Percentiles rank a stretch among this genome's conserved stretches.
These are phyloP conservation scores for Kazachstania psychrophila DNA, from an alignment of 805 yeast species.

Conservation along the genomic window DNA sequence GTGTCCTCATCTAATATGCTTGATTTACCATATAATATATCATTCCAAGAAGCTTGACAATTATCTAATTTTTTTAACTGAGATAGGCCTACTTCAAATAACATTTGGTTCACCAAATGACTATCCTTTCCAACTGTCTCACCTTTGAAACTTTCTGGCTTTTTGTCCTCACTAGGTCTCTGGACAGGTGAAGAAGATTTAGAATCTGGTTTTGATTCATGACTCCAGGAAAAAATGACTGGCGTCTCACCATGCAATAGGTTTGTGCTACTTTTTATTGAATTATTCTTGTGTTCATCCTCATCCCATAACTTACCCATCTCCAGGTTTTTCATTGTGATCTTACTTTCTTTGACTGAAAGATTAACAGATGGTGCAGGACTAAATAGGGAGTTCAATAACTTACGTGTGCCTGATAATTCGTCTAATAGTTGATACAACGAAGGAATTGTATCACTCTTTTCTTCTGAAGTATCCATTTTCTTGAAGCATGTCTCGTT, in stretches of 20 bases:
- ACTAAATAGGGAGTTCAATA: constrained; percentile 16
- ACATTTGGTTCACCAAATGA: constrained; percentile 9
- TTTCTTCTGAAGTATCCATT: not conserved
- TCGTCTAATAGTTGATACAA: constrained; percentile 21
- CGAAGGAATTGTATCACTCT: too few relatives aligned
- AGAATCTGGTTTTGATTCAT: constrained; percentile 6
- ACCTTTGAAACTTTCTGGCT: not conserved
- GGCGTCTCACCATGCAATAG: constrained; percentile 19
- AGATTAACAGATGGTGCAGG: not conserved
- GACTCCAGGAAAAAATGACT: constrained; percentile 26
- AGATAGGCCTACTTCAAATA: constrained; percentile 9
- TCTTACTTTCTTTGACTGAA: constrained; percentile 4
- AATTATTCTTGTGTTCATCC: constrained; percentile 12
- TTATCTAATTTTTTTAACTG: not conserved
- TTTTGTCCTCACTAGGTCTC: not conserved
- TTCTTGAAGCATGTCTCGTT: not conserved
- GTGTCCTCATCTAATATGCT: not conserved
- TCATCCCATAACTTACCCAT: constrained; percentile 18
- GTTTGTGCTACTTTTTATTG: constrained; percentile 8
- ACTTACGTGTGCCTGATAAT: constrained; percentile 18
- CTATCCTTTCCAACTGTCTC: not conserved
- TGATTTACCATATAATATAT: too few relatives aligned
- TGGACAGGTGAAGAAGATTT: not conserved
- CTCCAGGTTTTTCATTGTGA: constrained; percentile 3
- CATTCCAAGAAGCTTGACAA: constrained; percentile 3